A percentile compares a stretch with the other conserved stretches of the same genome.
These are phyloP conservation scores for Talaromyces sp. DNA, from an alignment of 2,329 filamentous ascomycete species.

Conservation along the genomic window DNA sequence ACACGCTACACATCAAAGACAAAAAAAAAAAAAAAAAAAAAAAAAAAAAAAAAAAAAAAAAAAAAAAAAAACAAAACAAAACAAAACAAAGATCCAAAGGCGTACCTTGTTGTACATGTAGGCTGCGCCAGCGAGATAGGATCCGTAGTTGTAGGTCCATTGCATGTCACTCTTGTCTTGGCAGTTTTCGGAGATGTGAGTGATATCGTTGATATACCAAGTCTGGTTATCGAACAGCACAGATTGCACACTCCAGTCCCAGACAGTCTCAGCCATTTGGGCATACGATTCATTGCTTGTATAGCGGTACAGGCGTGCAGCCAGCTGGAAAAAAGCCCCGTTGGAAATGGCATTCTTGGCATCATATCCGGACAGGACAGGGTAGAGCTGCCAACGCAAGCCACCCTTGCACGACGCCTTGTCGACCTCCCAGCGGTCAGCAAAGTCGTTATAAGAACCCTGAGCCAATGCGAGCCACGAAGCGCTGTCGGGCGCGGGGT, in stretches of 20 bases:
- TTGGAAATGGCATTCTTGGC: constrained; percentile 52
- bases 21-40: no score
- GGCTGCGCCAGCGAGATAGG: constrained; percentile 51
- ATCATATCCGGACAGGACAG: constrained; percentile 60
- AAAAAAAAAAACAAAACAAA: no score
- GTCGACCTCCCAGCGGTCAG: constrained; percentile 59
- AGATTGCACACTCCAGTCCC: constrained; percentile 49
- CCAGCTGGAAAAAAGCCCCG: constrained; percentile 48
- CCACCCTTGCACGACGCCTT: constrained; percentile 61
- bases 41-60: no score
- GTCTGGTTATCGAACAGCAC: constrained; percentile 45
- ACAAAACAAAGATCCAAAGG: no score
- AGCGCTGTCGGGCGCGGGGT: constrained; percentile 54
- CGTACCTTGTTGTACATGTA: constrained; percentile 52
- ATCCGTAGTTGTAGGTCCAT: constrained; percentile 54
- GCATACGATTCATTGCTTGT: constrained; percentile 70
- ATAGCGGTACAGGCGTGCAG: constrained; percentile 63
- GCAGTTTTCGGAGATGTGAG: constrained; percentile 47
- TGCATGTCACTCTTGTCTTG: constrained; percentile 45
- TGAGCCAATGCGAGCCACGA: constrained; percentile 75
- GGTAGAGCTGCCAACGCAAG: constrained; percentile 74
- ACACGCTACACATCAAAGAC: background rate
- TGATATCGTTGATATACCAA: constrained; percentile 36
- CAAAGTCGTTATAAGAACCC: constrained; percentile 75
- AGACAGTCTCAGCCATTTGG: constrained; percentile 64